These are phyloP conservation scores for Lodderomyces orthopsilosis DNA, from an alignment of 1,139 yeast genomes.

Conservation along the genomic window DNA sequence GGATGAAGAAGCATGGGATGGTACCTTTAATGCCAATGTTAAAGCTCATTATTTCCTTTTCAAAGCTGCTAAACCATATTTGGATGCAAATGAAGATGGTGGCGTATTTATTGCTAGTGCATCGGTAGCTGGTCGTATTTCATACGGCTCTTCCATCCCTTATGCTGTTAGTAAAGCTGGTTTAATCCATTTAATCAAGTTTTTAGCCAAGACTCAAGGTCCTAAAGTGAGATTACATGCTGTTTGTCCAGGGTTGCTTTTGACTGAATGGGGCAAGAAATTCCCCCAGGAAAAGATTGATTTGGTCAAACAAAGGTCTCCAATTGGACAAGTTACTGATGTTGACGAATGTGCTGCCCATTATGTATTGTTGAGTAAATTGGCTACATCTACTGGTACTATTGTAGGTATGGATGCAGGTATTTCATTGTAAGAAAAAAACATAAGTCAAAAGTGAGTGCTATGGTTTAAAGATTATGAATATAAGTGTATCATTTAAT, in stretches of 20 bases:
- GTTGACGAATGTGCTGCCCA: slow-evolving; percentile 33
- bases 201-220: slow-evolving; percentile 35
- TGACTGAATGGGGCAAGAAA: slow-evolving; percentile 38
- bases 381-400: slow-evolving; percentile 31
- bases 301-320: slow-evolving; percentile 19
- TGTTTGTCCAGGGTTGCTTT: slow-evolving; percentile 37
- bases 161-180: slow-evolving; percentile 39
- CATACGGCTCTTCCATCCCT: slow-evolving; percentile 35
- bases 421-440: slow-evolving; percentile 12
- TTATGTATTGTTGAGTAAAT: slow-evolving; percentile 27
- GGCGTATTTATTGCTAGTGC: slow-evolving; percentile 36
- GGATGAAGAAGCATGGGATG: slow-evolving; percentile 32
- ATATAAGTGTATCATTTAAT: too few relatives aligned
- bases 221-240: slow-evolving; percentile 35
- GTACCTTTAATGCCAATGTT: slow-evolving; percentile 21
- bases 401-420: slow-evolving; percentile 30
- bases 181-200: slow-evolving; percentile 30
- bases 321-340: slow-evolving; percentile 25
- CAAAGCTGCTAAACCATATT: slow-evolving; percentile 28
- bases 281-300: slow-evolving; percentile 28
- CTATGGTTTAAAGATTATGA: too few relatives aligned
- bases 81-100: slow-evolving; percentile 29
- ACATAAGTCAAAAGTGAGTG: too few relatives aligned
- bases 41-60: slow-evolving; percentile 34
- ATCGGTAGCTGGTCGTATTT: slow-evolving; percentile 34